Conservation (phyloP, 1,284 basidiomycete genomes). For the Trametes pubescens region DNA sequence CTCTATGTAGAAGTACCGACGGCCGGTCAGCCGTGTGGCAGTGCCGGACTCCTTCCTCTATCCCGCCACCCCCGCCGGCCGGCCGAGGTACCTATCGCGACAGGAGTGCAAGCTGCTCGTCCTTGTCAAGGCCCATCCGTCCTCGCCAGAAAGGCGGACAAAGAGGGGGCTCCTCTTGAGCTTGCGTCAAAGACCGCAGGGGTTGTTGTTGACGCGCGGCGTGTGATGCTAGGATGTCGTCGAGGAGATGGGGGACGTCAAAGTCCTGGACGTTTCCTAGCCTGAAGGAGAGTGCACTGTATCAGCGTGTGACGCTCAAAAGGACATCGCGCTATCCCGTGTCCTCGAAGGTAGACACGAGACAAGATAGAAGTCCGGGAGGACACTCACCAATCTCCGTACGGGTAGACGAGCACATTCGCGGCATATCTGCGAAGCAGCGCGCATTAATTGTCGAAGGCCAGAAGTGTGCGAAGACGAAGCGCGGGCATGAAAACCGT, state of each 20-base stretch:
- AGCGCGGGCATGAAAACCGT: neutral
- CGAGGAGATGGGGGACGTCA: conserved; percentile 64
- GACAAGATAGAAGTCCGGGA: neutral
- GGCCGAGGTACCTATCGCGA: conserved; percentile 1
- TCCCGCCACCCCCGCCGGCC: no score
- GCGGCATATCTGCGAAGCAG: conserved; percentile 69
- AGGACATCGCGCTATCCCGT: no score
- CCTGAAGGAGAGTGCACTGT: conserved; percentile 46
- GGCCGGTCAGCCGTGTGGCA: no score
- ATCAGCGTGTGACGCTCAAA: no score
- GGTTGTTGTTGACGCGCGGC: conserved; percentile 25
- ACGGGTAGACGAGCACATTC: conserved; percentile 78
- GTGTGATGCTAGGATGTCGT: conserved; percentile 52
- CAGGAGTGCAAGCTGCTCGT: conserved; percentile 60
- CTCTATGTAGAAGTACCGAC: no score
- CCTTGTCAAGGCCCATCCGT: conserved; percentile 73
- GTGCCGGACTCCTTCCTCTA: no score
- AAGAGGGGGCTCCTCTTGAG: conserved; percentile 45
- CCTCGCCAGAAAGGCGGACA: conserved; percentile 72
- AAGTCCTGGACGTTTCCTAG: conserved; percentile 64
- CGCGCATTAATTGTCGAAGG: conserved; percentile 5
- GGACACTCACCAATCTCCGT: conserved; percentile 73
- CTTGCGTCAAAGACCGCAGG: neutral
- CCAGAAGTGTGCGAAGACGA: neutral
- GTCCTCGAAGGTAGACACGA: neutral